Base-by-base conservation (phyloP, 805 yeast species). In the Candida loeiensis region DNA sequence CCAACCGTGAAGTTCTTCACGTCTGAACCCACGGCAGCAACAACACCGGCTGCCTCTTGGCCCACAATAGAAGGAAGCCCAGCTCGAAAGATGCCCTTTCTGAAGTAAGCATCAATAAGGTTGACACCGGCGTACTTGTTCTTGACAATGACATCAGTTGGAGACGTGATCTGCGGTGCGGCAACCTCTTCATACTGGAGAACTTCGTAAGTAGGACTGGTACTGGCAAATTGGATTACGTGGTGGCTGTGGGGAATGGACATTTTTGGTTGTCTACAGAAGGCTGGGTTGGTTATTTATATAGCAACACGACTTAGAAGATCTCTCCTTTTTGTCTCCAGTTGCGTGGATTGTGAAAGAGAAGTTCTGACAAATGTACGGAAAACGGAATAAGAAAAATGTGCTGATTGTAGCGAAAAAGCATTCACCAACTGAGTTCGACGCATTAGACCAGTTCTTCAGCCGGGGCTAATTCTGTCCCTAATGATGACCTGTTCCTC, bases 111-210 rank as follows among this genome's bases (percentile, higher is more conserved):
- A 53, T 90, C 97, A 48, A 88, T 83, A 66, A 76, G 85, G 52
- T 88, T 88, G 53, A 88, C 66, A 24, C 98, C 98, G 9, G 89
- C 73, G 50, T 76, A 88, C 41, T 67, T 71, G 69, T 84, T 85
- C 61, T 83, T 82, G 55, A 90, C 70, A 35, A 90, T 66, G 8
- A 90, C 56, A 45, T 87, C 86, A 20, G 46, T 43, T 39, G 72
- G 68, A 3, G 67, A 71, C 4, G 63, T 56, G 38, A 82, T 68
- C 32, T 63, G 56, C 2, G 95, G 95, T 4, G 81, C 75, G 3
- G 82, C 78, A 26, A 64, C 58, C 27, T 80, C 80, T 11, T 45
- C 73, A 53, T 77, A 81, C 50, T 77, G 64, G 32, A 86, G 61
- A 4, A 76, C 83, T 24, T 80, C 87, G 12, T 73, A 70, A 19